These are phyloP conservation scores for Solanum bulbocastanum DNA, from an alignment of 257 asterid species.

Conservation along the genomic window DNA sequence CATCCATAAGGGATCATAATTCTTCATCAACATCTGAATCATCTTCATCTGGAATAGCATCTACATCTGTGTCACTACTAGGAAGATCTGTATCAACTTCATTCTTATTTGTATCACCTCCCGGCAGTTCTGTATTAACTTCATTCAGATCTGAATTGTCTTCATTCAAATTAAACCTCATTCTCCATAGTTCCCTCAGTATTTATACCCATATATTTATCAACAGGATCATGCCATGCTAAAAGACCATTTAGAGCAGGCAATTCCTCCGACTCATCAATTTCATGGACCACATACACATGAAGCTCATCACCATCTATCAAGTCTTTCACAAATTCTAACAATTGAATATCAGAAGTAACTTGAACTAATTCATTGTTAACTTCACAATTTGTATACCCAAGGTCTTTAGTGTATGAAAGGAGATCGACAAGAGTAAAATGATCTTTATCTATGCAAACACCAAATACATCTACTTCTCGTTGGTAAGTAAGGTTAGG, in stretches of 20 bases:
- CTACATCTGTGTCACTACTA: background rate
- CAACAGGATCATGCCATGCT: background rate
- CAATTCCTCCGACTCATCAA: background rate
- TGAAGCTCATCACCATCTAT: background rate
- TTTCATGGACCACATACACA: background rate
- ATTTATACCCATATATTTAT: too few species aligned
- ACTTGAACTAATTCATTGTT: background rate
- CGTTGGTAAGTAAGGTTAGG: background rate
- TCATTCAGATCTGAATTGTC: too few species aligned
- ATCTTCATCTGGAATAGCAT: background rate
- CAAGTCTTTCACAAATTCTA: background rate
- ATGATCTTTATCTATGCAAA: too few species aligned
- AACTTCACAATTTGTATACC: background rate
- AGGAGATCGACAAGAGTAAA: background rate
- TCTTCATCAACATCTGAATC: background rate
- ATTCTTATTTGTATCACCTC: background rate
- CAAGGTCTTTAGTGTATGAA: background rate
- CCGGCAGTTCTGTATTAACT: background rate
- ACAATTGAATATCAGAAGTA: background rate
- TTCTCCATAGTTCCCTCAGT: background rate
- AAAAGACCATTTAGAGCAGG: background rate
- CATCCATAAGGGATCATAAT: background rate
- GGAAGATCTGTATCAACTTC: background rate
- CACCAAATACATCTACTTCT: background rate
- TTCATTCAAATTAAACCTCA: too few species aligned